Conservation (phyloP, 2,329 filamentous ascomycete genomes). For the Sporothrix phasma region DNA sequence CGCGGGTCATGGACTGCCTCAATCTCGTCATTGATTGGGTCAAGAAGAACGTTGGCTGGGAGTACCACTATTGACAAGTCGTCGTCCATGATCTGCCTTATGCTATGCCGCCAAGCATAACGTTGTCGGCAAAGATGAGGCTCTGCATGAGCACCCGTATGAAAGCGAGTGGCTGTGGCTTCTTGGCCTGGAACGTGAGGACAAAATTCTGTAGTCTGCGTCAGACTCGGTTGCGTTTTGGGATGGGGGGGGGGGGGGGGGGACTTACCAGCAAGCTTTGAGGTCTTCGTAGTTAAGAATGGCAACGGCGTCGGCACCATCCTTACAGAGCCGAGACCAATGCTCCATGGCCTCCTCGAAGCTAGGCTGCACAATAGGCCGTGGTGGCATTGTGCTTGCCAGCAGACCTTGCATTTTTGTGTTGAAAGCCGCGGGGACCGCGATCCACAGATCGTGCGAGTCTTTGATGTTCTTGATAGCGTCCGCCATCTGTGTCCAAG, state of each 20-base stretch:
- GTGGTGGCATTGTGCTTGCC: slow-evolving; percentile 85
- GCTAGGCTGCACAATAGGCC: slow-evolving; percentile 71
- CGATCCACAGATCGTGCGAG: slow-evolving; percentile 51
- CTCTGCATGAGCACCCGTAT: slow-evolving; percentile 70
- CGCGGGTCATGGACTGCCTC: slow-evolving; percentile 66
- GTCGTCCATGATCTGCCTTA: slow-evolving; percentile 67
- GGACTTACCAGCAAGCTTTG: slow-evolving; percentile 61
- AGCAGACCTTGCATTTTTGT: slow-evolving; percentile 82
- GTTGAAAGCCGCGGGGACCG: slow-evolving; percentile 73
- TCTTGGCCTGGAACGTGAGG: slow-evolving; percentile 63
- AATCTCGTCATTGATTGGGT: slow-evolving; percentile 64
- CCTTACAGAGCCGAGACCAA: slow-evolving; percentile 59
- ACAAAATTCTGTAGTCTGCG: slow-evolving; percentile 68
- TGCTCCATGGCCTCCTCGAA: slow-evolving; percentile 62
- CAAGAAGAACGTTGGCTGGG: slow-evolving; percentile 59
- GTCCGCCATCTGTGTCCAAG: slow-evolving; percentile 41
- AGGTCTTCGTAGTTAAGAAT: slow-evolving; percentile 57
- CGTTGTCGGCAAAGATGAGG: slow-evolving; percentile 63
- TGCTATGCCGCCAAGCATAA: slow-evolving; percentile 56
- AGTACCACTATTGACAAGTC: slow-evolving; percentile 72
- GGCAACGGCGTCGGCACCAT: slow-evolving; percentile 58
- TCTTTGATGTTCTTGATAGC: slow-evolving; percentile 47
- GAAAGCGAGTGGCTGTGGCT: slow-evolving; percentile 74
- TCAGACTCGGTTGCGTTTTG: no score
- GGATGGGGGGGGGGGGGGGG: no score